Evolutionary conservation across 1,284 basidiomycete genomes (phyloP).

Genomic region (Pseudozyma tsukubaensis): DNA sequence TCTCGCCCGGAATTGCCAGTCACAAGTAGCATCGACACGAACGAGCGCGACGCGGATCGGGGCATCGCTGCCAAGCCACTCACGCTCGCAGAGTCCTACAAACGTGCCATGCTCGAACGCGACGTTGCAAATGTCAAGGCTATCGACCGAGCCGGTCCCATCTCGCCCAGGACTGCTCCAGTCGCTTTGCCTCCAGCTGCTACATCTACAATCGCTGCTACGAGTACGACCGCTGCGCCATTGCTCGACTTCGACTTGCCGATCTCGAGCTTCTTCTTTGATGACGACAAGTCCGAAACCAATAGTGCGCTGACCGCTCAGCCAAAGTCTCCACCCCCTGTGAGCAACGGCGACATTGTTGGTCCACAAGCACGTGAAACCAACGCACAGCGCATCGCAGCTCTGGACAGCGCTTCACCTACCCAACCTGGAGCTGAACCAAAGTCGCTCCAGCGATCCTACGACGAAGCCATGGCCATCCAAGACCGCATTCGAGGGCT

Average conservation of each 20-base stretch:
- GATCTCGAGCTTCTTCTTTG: conserved; percentile 34
- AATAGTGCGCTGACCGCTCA: neutral
- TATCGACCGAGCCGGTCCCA: neutral
- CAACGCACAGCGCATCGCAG: conserved; percentile 13
- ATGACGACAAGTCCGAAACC: conserved; percentile 14
- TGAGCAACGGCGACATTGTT: neutral
- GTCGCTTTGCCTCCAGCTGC: neutral
- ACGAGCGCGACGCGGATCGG: conserved; percentile 6
- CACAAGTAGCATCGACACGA: neutral
- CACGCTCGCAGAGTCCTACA: conserved; percentile 35
- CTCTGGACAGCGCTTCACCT: conserved; percentile 7
- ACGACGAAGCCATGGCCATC: conserved; percentile 31
- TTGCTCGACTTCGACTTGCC: conserved; percentile 47
- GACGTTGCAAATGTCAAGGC: conserved; percentile 10
- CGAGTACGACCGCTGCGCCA: conserved; percentile 19
- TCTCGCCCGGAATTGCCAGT: neutral
- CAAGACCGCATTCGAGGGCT: conserved; percentile 18
- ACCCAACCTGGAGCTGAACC: conserved; percentile 7
- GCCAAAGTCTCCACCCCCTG: neutral
- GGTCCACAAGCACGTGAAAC: neutral
- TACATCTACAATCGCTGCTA: neutral
- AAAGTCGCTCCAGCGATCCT: conserved; percentile 20
- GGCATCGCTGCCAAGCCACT: conserved; percentile 17
- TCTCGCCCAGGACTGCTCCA: neutral
- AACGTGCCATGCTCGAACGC: conserved; percentile 41